Conservation (phyloP, 305 asterid genomes). For the Nicotiana rustica region DNA sequence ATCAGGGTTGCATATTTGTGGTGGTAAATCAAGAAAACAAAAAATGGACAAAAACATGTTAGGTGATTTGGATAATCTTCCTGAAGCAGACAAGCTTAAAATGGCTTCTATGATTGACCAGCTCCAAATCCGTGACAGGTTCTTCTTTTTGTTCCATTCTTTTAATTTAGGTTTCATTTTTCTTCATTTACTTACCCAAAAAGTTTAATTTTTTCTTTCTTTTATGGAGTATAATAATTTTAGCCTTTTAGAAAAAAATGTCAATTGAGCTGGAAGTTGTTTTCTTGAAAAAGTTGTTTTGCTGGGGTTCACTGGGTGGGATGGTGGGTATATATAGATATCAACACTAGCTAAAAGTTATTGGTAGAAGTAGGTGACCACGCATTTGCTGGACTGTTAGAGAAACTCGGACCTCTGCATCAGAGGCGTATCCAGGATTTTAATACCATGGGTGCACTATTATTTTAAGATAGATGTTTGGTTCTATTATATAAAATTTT, state of each 20-base stretch:
- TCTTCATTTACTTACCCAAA: not conserved
- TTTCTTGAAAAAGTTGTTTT: not conserved
- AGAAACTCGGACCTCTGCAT: not conserved
- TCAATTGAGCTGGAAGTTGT: not conserved
- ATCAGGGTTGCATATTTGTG: not conserved
- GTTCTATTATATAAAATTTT: too few relatives aligned
- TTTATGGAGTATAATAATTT: not conserved
- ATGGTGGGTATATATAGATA: too few relatives aligned
- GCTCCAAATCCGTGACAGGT: constrained; percentile 71
- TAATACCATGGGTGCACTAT: too few relatives aligned
- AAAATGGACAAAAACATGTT: constrained; percentile 84
- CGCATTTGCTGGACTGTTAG: too few relatives aligned
- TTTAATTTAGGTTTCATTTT: not conserved
- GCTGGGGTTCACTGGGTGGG: not conserved
- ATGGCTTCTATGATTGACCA: constrained; percentile 84
- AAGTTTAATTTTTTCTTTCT: too few relatives aligned
- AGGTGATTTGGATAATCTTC: constrained; percentile 77
- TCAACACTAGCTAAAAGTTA: too few relatives aligned
- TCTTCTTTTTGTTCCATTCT: not conserved
- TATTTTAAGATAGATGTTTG: too few relatives aligned
- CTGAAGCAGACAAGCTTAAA: constrained; percentile 76
- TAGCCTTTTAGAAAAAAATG: not conserved
- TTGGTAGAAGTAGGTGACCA: too few relatives aligned
- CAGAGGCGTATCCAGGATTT: too few relatives aligned
- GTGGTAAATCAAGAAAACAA: not conserved